These are phyloP conservation scores for Abrus precatorius DNA, from an alignment of 306 rosid species.

Conservation along the genomic window DNA sequence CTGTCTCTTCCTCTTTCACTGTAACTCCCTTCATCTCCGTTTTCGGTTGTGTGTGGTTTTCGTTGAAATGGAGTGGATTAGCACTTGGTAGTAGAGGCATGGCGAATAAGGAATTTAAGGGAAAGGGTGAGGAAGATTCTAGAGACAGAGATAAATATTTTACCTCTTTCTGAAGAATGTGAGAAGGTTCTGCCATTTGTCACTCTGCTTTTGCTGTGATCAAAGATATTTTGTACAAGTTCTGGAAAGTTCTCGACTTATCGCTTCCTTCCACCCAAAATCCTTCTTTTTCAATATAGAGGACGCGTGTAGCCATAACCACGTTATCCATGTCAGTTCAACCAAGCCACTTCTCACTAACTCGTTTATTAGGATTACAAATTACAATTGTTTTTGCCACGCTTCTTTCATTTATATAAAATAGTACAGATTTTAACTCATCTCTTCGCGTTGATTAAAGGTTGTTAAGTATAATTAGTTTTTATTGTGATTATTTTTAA, in stretches of 20 bases:
- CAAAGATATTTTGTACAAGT: conserved; percentile 37
- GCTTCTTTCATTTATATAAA: no score
- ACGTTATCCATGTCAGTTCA: background rate
- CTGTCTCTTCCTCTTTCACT: conserved; percentile 67
- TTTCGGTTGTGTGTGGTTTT: background rate
- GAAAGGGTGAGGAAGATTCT: conserved; percentile 61
- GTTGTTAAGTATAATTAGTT: no score
- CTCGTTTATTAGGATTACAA: no score
- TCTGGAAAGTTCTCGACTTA: conserved; percentile 63
- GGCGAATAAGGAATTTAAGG: conserved; percentile 41
- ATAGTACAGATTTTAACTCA: no score
- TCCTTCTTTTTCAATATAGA: background rate
- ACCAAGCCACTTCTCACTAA: no score
- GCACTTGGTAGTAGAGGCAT: background rate
- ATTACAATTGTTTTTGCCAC: no score
- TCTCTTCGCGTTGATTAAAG: no score
- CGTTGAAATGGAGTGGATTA: no score
- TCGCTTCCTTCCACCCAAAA: conserved; percentile 15
- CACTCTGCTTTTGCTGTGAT: background rate
- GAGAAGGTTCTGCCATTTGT: conserved; percentile 55
- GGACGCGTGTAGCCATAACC: conserved; percentile 20
- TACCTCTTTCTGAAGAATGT: conserved; percentile 1
- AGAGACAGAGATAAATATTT: conserved; percentile 43
- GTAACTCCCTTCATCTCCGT: conserved; percentile 48
- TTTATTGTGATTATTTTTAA: no score